A percentile compares a stretch with the other conserved stretches of the same genome.
phyloP scores from a whole-genome alignment of 331 rosid species.

The Acacia concinna region DNA sequence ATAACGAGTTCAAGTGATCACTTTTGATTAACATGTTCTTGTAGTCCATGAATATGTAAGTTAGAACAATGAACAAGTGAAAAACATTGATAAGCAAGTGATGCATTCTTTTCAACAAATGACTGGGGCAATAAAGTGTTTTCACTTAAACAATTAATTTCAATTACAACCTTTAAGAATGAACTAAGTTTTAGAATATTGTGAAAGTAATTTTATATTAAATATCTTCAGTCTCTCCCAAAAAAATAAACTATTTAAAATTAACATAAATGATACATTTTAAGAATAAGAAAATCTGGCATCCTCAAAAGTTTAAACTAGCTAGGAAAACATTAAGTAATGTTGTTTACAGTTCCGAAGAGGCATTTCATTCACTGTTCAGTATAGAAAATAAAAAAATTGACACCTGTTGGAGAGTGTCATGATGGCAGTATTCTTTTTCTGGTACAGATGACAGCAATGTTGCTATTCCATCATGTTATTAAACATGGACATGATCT shows the following conservation, averaged over 20 bases:
- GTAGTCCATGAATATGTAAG: too few relatives aligned
- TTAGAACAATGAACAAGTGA: too few relatives aligned
- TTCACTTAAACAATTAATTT: too few relatives aligned
- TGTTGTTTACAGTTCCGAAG: neutral
- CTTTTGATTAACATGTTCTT: too few relatives aligned
- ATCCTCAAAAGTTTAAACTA: neutral
- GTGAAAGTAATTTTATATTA: too few relatives aligned
- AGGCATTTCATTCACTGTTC: neutral
- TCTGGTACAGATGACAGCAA: neutral
- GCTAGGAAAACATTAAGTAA: neutral
- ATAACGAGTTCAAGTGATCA: too few relatives aligned
- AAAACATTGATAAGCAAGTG: too few relatives aligned
- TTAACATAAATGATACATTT: neutral
- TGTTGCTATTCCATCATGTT: neutral
- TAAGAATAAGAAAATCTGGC: neutral
- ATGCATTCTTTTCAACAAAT: too few relatives aligned
- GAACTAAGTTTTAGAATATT: too few relatives aligned
- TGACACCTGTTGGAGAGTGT: neutral
- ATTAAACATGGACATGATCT: neutral
- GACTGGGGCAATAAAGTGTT: too few relatives aligned
- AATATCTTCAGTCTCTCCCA: too few relatives aligned
- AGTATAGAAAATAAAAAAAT: neutral
- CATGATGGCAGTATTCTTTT: neutral
- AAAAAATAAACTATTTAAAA: neutral
- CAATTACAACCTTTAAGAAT: too few relatives aligned